Base-by-base conservation (phyloP, 768 basidiomycete species). In the Leccinellum luteum region DNA sequence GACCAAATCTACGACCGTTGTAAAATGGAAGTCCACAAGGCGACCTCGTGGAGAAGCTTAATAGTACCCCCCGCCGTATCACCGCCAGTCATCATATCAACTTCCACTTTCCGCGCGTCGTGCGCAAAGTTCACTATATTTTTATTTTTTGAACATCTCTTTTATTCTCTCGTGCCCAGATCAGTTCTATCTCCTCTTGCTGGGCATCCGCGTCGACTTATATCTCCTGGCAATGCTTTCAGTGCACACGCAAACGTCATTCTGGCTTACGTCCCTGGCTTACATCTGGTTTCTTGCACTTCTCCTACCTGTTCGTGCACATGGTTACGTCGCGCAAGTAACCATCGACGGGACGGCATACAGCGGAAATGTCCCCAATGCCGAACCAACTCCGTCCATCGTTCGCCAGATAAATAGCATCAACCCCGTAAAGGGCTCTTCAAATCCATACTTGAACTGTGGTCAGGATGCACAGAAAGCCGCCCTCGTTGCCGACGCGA, bases 401-500 rank as follows among this genome's bases (percentile, higher is more conserved):
- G 74, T 84, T 43, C 80, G 81, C 21, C 75, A 75, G 51, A 74
- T 84, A 51, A 66, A 73, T 54, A 67, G 66, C 60, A 75, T 77
- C 57, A 58, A 68, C 0, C 82, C 83, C 2, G 79, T 82, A 58
- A 82, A 89, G 69, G 84, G 84, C 38, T 79, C 85, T 19, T 71
- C 54, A 35, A 88, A 87, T 63, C 64, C 79, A 3, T 76, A 74
- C 52, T 50, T 87, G 12, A 86, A 81, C 69, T 90, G 89, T 61
- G 89, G 89, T 12, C 72, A 76, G 19, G 71, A 77, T 32, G 81
- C 85, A 3, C 71, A 76, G 49, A 69, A 75, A 2, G 87, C 84
- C 1, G 58, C 76, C 5, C 72, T 81, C 34, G 76, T 82, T 48
- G 84, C 79, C 4, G 63, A 78, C 45, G 86, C 81, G 19, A 84